Evolutionary conservation across 2,329 filamentous ascomycete genomes (phyloP), one percentile per base, ranked within the genome.

Genomic region (Ceratocystis lukuohia): DNA sequence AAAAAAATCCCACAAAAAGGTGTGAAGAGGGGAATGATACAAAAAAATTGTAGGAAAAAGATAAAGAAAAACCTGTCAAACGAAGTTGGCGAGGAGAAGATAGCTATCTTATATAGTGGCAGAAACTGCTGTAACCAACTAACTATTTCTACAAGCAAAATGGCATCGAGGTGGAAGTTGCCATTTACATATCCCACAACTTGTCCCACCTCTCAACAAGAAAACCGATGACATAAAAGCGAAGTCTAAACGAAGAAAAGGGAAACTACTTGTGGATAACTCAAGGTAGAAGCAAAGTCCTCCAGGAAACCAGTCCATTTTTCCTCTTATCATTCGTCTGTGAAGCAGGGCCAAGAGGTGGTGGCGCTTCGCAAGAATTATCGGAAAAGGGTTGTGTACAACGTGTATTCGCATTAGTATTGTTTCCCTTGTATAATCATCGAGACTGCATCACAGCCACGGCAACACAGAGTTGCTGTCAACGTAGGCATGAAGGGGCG

Each of bases 1-100:
- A 64, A 48, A 48, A 64, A 67, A 64, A 41, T 46, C 25, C 25
- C 62, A 59, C 53, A 33, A 59, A 59, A 59, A 59, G 15, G 53
- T 41, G 28, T 59, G 53, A 59, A 59, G 53, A 33, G 53, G 53
- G 53, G 53, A 59, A 33, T 33, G 15, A 30, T 57, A n/a, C 17
- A 12, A 20, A 50, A 20, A n/a, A n/a, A 30, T 28, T 25, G 44
- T 17, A 64, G 10, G 44, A 53, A 48, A 46, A 48, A 25, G 15
- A 53, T 22, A 46, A 46, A 44, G 41, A 6, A 15, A n/a, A 41
- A 62, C n/a, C 59, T 28, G 50, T 12, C 12, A 22, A 56, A 30
- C 7, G 5, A 59, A 59, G 25, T 17, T 59, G 28, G 53, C n/a
- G 53, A 25, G 48, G 12, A 53, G 6, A 12, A 41, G 48, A n/a